Base-by-base conservation (phyloP, 495 filamentous ascomycete genomes). In the Annulohypoxylon nitens region DNA sequence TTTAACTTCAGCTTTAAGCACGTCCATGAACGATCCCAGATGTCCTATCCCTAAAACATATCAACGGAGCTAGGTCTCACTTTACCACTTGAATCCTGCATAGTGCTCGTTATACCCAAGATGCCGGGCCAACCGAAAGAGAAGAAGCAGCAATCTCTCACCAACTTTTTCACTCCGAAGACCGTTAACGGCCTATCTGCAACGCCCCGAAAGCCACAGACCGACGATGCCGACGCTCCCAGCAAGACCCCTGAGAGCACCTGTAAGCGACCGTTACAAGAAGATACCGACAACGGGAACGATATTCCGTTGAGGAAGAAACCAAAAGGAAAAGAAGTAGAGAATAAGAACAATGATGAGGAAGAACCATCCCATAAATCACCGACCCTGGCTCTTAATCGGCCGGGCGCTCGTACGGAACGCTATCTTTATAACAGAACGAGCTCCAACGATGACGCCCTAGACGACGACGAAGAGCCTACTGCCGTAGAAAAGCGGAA, bases 81-180 rank as follows among this genome's bases (percentile, higher is more conserved):
- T 43, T 43, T 30, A 18, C 4, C 39, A 12, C 45, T 69, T 26
- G 25, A 39, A 51, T 23, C 30, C 25, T 54, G 18, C 60, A 16
- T 34, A 7, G 25, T 18, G 0, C 4, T 23, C 50, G n/a, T 57
- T 51, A 8, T 39, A 33, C 47, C 53, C 61, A 74, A 41, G 20
- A 86, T 86, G 84, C 76, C 81, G 5, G 76, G 78, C 8, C 71
- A 80, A 33, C 65, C 81, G 1, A 81, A 81, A 61, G 78, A 69
- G 7, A 90, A 91, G 80, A 93, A 91, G 75, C 93, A 97, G 77
- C 88, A 91, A 66, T 92, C 92, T 4, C 90, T 97, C 58, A 94
- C 93, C 0, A 95, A 88, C 78, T 97, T 97, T 83, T 97, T 97
- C 79, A 88, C 88, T 3, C 89, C 88, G 26, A 92, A 88, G 75